phyloP scores from a whole-genome alignment of 1,284 basidiomycete genomes.

The Ustilago cynodontis region DNA sequence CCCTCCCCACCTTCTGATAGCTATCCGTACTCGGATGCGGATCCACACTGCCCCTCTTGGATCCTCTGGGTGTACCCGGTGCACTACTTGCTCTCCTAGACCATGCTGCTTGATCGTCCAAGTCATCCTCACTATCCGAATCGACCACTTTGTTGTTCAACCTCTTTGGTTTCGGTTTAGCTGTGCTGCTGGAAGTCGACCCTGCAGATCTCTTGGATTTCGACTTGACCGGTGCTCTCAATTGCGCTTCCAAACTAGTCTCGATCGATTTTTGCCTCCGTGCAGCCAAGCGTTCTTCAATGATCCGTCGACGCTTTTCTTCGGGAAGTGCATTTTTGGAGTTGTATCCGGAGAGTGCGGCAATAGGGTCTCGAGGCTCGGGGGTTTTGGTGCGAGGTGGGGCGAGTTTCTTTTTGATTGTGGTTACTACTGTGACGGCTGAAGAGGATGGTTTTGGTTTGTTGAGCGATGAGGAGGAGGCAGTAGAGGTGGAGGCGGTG shows the following conservation, averaged over 20 bases:
- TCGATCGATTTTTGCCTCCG: constrained; percentile 49
- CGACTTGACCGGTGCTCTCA: constrained; percentile 23
- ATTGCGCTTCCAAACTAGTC: constrained; percentile 36
- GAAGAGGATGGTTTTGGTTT: constrained; percentile 31
- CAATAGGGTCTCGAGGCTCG: constrained; percentile 44
- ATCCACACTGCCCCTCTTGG: constrained; percentile 46
- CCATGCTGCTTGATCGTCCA: constrained; percentile 16
- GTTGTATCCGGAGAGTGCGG: constrained; percentile 39
- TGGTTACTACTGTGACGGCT: constrained; percentile 46
- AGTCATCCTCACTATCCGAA: constrained; percentile 22
- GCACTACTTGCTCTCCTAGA: constrained; percentile 21
- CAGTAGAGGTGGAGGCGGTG: constrained; percentile 6
- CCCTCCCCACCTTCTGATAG: constrained; percentile 46
- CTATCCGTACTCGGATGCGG: constrained; percentile 39
- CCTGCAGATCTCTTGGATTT: constrained; percentile 21
- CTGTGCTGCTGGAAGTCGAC: not conserved
- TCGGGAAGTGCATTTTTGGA: constrained; percentile 53
- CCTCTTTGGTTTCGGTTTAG: constrained; percentile 33
- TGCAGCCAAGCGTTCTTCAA: constrained; percentile 47
- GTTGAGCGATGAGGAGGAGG: constrained; percentile 30
- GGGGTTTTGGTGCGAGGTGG: constrained; percentile 21
- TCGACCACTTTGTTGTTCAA: constrained; percentile 23
- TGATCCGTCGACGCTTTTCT: constrained; percentile 52
- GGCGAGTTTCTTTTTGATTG: constrained; percentile 35
- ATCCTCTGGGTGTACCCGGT: constrained; percentile 37